Percentiles rank a stretch among this genome's conserved stretches.
phyloP scores from a whole-genome alignment of 2,329 filamentous ascomycete species.

The Clonostachys sp. region DNA sequence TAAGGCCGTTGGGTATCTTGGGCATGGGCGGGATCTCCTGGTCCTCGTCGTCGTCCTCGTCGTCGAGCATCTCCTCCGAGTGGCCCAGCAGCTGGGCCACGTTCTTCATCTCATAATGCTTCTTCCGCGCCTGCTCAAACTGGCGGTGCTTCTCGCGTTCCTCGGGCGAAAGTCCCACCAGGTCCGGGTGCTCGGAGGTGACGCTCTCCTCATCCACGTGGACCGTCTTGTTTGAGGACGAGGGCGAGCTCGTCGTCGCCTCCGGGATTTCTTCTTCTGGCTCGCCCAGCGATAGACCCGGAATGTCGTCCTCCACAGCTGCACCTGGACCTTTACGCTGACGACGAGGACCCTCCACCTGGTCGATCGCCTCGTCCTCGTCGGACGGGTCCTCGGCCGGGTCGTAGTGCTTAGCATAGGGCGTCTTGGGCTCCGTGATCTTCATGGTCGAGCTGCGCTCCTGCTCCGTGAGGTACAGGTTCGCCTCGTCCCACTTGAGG shows the following conservation, averaged over 20 bases:
- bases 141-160: constrained; percentile 86
- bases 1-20: constrained; percentile 33
- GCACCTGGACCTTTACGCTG: constrained; percentile 27
- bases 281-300: constrained; percentile 86
- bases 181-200: constrained; percentile 29
- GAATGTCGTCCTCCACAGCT: constrained; percentile 69
- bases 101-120: constrained; percentile 98
- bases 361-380: constrained; percentile 56
- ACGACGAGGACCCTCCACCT: constrained; percentile 19
- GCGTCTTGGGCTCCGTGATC: constrained; percentile 97
- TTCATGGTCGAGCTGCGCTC: constrained; percentile 97
- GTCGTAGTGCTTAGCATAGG: constrained; percentile 89
- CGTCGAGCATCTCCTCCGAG: constrained; percentile 60
- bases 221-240: constrained; percentile 61
- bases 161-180: constrained; percentile 56
- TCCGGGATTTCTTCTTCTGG: constrained; percentile 70
- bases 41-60: constrained; percentile 56
- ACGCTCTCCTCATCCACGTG: constrained; percentile 67
- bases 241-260: constrained; percentile 22
- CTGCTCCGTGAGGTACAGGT: constrained; percentile 94
- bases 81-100: constrained; percentile 84
- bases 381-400: constrained; percentile 83
- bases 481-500: constrained; percentile 98
- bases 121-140: constrained; percentile 90
- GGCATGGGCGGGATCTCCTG: constrained; percentile 31